Evolutionary conservation across 345 rosid species (phyloP), one percentile per base, ranked within the genome.

Genomic region (Kandelia obovata): DNA sequence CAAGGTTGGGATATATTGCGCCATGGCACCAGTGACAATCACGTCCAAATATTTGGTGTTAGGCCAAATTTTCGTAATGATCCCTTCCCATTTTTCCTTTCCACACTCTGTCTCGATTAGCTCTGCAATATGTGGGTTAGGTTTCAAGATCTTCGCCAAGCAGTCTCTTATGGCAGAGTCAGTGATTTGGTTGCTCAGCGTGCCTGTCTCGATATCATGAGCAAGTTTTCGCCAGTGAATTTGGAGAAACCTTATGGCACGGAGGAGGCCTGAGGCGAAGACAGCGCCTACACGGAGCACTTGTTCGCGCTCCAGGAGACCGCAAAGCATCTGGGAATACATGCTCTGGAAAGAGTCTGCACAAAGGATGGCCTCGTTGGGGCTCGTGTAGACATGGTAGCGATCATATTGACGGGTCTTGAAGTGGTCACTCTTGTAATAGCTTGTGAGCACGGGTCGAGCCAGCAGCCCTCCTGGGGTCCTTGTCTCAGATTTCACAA

Each of bases 281-380:
- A 81, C 79, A 1, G 84, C 81, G 7, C 84, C 81, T 1, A 81
- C 79, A 1, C 84, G 74, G 52, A 81, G 84, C 16, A 81, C 84
- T 27, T 81, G 79, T 30, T 68, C 64, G 30, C 77, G 74, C 65
- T 70, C 71, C 34, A 71, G 30, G 19, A 81, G 77, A 68, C 84
- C 84, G 17, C 84, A 81, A 25, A 81, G 71, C 84, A 81, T 74
- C 43, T 81, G 84, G 0, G 79, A 26, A 58, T 77, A 77, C 84
- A 81, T 81, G 79, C 84, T 81, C 69, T 81, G 84, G 77, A 77
- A 77, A 53, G 84, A 75, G 56, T 81, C 81, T 7, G 79, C 34
- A 34, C 84, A 81, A 31, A 81, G 84, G 28, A 81, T 75, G 65
- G 84, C 73, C 68, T 81, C 79, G 39, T 74, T 74, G 1, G 84